Base-by-base conservation (phyloP, 805 yeast species). In the Wickerhamiella nectarea region DNA sequence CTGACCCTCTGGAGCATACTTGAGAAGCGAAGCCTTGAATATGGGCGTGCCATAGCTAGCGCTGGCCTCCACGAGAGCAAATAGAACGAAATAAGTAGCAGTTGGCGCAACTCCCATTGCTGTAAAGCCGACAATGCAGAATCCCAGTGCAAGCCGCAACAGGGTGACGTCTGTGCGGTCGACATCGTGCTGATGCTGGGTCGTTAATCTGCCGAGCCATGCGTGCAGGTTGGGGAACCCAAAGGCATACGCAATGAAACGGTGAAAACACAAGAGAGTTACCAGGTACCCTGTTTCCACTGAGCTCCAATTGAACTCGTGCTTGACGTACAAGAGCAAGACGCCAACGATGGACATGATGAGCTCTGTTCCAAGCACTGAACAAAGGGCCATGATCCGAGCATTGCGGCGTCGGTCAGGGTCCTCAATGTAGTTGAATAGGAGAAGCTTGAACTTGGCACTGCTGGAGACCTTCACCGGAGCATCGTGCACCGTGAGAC, bases 221-320 rank as follows among this genome's bases (percentile, higher is more conserved):
- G 44, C 34, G 42, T 54, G 46, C 7, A 48, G 43, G 21, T 29
- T 41, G 9, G 63, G 62, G 44, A 59, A 54, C 5, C 55, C 50
- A 5, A 49, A 28, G 6, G 56, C 36, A 36, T 54, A 52, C 48
- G 58, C 51, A n/a, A 56, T 18, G 7, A 57, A 54, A 15, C 63
- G 48, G 24, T 51, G 48, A 6, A 49, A 15, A 3, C 56, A 53
- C 43, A 56, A 54, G 1, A 52, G 42, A 2, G 62, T 54, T n/a
- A 55, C 49, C 6, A 56, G 46, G 41, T 59, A 59, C 9, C 63
- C 63, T 2, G 53, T 34, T 45, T 59, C 58, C 6, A 59, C 48
- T 8, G 60, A 60, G 2, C 61, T 49, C 63, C 63, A 59, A 12
- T 50, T 51, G 43, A 58, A 59, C 42, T 41, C 36, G 38, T 52